Conservation (phyloP, 1,284 basidiomycete species). For the Pholiota adiposa region DNA sequence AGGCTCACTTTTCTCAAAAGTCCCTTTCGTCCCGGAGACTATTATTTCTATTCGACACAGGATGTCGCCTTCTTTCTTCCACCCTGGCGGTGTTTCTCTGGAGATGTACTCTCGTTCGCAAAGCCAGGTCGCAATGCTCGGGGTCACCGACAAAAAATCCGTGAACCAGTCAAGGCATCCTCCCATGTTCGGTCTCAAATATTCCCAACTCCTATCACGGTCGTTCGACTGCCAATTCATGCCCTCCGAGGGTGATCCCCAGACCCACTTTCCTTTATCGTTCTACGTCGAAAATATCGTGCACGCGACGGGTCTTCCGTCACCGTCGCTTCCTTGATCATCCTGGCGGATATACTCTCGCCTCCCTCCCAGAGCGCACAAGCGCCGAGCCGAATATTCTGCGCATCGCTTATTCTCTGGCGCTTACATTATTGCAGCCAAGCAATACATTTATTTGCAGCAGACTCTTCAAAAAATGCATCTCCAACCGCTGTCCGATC, state of each 20-base stretch:
- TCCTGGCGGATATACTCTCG: conserved; percentile 87
- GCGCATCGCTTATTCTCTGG: conserved; percentile 12
- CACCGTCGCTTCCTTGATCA: conserved; percentile 81
- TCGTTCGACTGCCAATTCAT: conserved; percentile 13
- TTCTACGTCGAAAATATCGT: conserved; percentile 11
- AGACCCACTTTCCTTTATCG: conserved; percentile 2
- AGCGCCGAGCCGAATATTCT: conserved; percentile 2
- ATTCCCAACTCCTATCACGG: conserved; percentile 4
- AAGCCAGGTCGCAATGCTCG: neutral
- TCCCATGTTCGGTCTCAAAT: conserved; percentile 6
- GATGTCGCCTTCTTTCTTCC: neutral
- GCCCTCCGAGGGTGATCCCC: neutral
- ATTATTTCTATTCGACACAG: neutral
- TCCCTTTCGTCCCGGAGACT: neutral
- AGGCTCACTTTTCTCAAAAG: neutral
- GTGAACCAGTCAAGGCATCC: conserved; percentile 4
- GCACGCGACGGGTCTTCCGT: conserved; percentile 32
- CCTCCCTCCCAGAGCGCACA: conserved; percentile 55
- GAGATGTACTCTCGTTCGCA: neutral
- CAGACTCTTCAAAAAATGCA: neutral
- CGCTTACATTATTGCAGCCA: conserved; percentile 13
- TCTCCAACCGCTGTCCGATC: neutral
- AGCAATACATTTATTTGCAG: conserved; percentile 10
- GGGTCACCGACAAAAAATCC: neutral
- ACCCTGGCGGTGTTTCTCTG: neutral